phyloP scores from a whole-genome alignment of 2,329 filamentous ascomycete species.

The Albifimbria verrucaria region DNA sequence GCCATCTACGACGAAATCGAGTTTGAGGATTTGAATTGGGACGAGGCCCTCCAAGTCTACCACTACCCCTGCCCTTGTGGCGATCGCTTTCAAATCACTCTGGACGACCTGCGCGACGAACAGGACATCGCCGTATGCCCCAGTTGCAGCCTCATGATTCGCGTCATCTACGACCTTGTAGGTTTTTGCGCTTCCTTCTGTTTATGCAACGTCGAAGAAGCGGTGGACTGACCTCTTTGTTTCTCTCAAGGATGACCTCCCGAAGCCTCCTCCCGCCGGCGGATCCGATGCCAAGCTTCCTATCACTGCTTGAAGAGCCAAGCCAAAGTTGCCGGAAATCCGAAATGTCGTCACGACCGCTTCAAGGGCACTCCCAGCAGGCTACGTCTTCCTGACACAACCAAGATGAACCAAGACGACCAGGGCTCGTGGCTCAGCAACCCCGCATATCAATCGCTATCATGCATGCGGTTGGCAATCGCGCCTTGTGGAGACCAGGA shows the following conservation, averaged over 20 bases:
- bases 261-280: slow-evolving; percentile 31
- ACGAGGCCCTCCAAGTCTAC: slow-evolving; percentile 79
- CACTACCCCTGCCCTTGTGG: slow-evolving; percentile 97
- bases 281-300: slow-evolving; percentile 32
- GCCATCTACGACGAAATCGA: slow-evolving; percentile 97
- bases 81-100: slow-evolving; percentile 88
- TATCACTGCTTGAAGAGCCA: slow-evolving; percentile 33
- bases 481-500: too few relatives aligned
- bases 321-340: not conserved
- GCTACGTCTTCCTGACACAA: not conserved
- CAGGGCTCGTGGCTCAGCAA: too few relatives aligned
- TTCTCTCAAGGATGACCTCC: slow-evolving; percentile 39
- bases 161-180: slow-evolving; percentile 87
- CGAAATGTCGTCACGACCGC: not conserved
- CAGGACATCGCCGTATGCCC: slow-evolving; percentile 96
- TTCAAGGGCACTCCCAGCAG: not conserved
- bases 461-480: too few relatives aligned
- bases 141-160: slow-evolving; percentile 94
- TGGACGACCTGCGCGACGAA: slow-evolving; percentile 81
- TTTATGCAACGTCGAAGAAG: not conserved
- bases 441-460: too few relatives aligned
- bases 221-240: slow-evolving; percentile 2
- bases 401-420: too few relatives aligned
- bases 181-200: slow-evolving; percentile 24
- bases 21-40: slow-evolving; percentile 97